Evolutionary conservation across 352 stramenopile species (phyloP).

Genomic region (Phytophthora constricta): DNA sequence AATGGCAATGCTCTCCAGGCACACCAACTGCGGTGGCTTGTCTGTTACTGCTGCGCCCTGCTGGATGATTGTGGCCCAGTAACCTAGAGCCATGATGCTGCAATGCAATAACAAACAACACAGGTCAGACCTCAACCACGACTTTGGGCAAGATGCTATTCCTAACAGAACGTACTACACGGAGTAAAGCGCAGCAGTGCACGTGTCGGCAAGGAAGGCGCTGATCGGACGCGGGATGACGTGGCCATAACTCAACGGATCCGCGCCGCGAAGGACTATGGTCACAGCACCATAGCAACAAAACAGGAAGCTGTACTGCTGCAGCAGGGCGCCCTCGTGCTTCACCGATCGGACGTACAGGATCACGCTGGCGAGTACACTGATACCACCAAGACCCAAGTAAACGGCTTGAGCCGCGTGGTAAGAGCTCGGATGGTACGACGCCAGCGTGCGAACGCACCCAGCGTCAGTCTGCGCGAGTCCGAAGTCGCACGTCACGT

Average conservation of each 20-base stretch:
- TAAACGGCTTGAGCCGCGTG: slow-evolving; percentile 20
- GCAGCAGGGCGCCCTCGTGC: slow-evolving; percentile 19
- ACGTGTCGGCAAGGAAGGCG: slow-evolving; percentile 31
- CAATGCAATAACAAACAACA: slow-evolving; percentile 14
- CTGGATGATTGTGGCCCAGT: slow-evolving; percentile 58
- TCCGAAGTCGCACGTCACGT: slow-evolving; percentile 23
- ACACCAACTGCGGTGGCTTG: slow-evolving; percentile 40
- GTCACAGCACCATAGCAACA: slow-evolving; percentile 22
- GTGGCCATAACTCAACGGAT: slow-evolving; percentile 29
- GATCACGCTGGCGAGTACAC: not conserved
- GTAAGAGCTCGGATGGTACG: slow-evolving; percentile 14
- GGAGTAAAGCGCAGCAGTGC: slow-evolving; percentile 31
- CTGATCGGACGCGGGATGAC: slow-evolving; percentile 24
- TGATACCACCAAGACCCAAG: slow-evolving; percentile 11
- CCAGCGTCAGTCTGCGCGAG: slow-evolving; percentile 9
- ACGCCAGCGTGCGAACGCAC: slow-evolving; percentile 20
- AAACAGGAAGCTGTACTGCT: slow-evolving; percentile 30
- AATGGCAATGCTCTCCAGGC: slow-evolving; percentile 43
- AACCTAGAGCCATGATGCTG: slow-evolving; percentile 55
- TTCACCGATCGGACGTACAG: slow-evolving; percentile 25
- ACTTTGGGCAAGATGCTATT: not conserved
- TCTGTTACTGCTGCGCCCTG: slow-evolving; percentile 38
- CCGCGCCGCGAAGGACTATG: slow-evolving; percentile 23
- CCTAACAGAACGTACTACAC: slow-evolving; percentile 52
- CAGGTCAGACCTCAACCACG: slow-evolving; percentile 8